Conservation (phyloP, 495 filamentous ascomycete genomes). For the Penicillium manginii region DNA sequence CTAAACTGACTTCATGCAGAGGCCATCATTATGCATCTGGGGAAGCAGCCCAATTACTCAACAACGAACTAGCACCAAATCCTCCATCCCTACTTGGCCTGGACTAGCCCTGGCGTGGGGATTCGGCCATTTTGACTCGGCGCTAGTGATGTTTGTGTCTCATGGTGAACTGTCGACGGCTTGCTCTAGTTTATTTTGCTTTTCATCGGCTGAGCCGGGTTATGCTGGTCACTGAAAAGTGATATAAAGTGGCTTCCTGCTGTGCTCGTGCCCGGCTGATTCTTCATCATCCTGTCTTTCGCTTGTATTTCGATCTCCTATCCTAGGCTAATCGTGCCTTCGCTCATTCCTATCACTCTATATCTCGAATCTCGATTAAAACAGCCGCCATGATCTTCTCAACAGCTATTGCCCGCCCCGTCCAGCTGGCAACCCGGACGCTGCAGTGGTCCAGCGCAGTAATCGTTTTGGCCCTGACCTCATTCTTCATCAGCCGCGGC, state of each 20-base stretch:
- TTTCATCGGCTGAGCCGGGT: background rate
- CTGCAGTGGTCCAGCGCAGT: conserved; percentile 60
- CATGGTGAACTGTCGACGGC: conserved; percentile 1
- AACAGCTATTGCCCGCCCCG: conserved; percentile 35
- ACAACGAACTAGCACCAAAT: background rate
- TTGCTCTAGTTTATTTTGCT: background rate
- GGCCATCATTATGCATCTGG: conserved; percentile 41
- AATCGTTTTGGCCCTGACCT: conserved; percentile 63
- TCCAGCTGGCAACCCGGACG: conserved; percentile 39
- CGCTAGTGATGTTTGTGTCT: conserved; percentile 24
- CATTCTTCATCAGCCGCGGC: conserved; percentile 54
- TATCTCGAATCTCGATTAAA: background rate
- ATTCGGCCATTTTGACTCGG: conserved; percentile 13
- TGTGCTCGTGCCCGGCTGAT: background rate
- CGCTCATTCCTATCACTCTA: background rate
- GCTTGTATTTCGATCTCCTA: conserved; percentile 5
- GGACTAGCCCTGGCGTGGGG: conserved; percentile 12
- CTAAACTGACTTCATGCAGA: conserved; percentile 31
- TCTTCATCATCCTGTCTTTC: background rate
- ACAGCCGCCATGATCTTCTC: conserved; percentile 34
- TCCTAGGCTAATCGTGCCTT: background rate
- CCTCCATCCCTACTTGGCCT: conserved; percentile 17
- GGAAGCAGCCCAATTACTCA: conserved; percentile 18
- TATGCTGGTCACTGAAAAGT: background rate
- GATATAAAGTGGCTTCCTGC: background rate